Evolutionary conservation across 2,329 filamentous ascomycete genomes (phyloP).

Genomic region (Sclerotiophoma versabilis): DNA sequence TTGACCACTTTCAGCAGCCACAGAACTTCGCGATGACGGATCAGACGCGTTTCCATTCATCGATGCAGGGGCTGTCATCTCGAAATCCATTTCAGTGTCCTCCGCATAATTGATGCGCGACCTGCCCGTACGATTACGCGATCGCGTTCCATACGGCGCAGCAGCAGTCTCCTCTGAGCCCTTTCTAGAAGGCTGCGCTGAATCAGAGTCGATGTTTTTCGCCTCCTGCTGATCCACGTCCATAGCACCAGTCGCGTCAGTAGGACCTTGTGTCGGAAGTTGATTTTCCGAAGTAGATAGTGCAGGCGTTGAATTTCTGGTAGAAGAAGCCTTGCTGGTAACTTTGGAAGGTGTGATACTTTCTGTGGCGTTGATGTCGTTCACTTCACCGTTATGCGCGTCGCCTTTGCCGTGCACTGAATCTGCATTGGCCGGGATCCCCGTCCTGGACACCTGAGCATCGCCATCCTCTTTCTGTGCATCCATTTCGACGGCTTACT

Average conservation of each 20-base stretch:
- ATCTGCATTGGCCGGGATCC: slow-evolving; percentile 39
- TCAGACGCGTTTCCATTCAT: slow-evolving; percentile 64
- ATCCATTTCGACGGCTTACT: slow-evolving; percentile 45
- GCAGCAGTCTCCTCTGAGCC: slow-evolving; percentile 50
- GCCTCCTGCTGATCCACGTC: slow-evolving; percentile 41
- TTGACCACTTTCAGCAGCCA: slow-evolving; percentile 42
- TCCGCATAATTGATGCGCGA: slow-evolving; percentile 94
- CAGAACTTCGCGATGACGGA: slow-evolving; percentile 46
- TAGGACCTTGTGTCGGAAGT: slow-evolving; percentile 31
- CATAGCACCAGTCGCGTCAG: slow-evolving; percentile 36
- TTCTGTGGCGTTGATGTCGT: slow-evolving; percentile 31
- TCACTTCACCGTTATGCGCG: slow-evolving; percentile 36
- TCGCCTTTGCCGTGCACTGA: slow-evolving; percentile 39
- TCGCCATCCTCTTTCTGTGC: slow-evolving; percentile 47
- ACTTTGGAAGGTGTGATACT: slow-evolving; percentile 40
- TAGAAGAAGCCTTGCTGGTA: slow-evolving; percentile 45
- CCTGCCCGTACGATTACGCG: slow-evolving; percentile 82
- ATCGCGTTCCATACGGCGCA: slow-evolving; percentile 88
- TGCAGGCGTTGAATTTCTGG: slow-evolving; percentile 44
- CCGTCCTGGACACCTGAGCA: slow-evolving; percentile 39
- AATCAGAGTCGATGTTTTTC: slow-evolving; percentile 34
- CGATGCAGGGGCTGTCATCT: slow-evolving; percentile 63
- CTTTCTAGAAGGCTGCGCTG: slow-evolving; percentile 44
- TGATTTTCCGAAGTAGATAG: slow-evolving; percentile 34
- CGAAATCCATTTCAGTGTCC: slow-evolving; percentile 90